Base-by-base conservation (phyloP, 1,139 yeast species). In the Zygosaccharomyces pseudobailii region DNA sequence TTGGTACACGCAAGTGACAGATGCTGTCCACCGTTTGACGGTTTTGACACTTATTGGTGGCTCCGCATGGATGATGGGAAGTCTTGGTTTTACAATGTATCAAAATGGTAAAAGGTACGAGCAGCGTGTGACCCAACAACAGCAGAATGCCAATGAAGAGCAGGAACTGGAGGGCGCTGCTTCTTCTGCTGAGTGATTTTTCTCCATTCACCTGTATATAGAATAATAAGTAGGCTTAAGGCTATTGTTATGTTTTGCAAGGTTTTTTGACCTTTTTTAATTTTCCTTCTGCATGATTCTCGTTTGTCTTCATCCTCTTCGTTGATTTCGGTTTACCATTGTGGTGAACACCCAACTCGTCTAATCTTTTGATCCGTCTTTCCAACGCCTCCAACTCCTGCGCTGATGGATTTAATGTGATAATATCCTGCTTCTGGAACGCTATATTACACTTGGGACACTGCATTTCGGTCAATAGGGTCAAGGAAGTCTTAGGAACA, bases 11-110 rank as follows among this genome's bases (percentile, higher is more conserved):
- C 79, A 78, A 65, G 81, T 80, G 10, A 84, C 95, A 13, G 97
- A 88, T 68, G 80, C 85, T 43, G 78, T 81, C 32, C 97, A 88
- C 69, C 86, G 96, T 71, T 68, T 86, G 50, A 80, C 94, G 0
- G 95, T 88, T 27, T 70, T 87, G 37, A 79, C 88, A 4, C 73
- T 87, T 40, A 82, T 87, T 36, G 96, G 96, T 13, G 82, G 80
- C 52, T 77, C 88, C 1, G 65, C 72, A 38, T 78, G 76, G 62
- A 72, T 78, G 72, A 59, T 78, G 13, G 85, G 83, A 35, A 82
- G 86, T 54, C 73, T 84, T 42, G 70, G 75, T 13, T 81, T 78
- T 69, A 83, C 83, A 46, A 65, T 85, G 51, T 84, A 79, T 67
- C 75, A 75, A 59, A 83, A 81, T 57, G 79, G 79, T 49, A 72